Percentiles rank a stretch among this genome's conserved stretches.
Evolutionary conservation across 331 rosid species (phyloP).

Genomic region (Dryas integrifolia): DNA sequence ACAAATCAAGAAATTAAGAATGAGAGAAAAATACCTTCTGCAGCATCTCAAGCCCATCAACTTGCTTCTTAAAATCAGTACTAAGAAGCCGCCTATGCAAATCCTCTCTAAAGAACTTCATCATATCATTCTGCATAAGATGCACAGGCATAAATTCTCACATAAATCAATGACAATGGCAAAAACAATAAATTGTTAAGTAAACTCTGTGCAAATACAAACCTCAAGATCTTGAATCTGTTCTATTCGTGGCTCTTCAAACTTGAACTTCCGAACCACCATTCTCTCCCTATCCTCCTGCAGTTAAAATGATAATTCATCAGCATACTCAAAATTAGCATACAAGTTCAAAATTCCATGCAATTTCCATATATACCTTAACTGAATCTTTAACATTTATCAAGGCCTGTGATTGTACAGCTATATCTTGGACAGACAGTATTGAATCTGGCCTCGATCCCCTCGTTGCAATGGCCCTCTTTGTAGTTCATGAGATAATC

Average conservation of each 20-base stretch:
- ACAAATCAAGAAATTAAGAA: slow-evolving; percentile 5
- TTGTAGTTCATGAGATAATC: slow-evolving; percentile 18
- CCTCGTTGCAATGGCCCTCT: slow-evolving; percentile 62
- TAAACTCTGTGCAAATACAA: slow-evolving; percentile 9
- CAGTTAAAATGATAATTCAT: slow-evolving; percentile 25
- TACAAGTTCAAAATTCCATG: slow-evolving; percentile 4
- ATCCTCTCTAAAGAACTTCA: slow-evolving; percentile 93
- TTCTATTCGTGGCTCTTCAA: slow-evolving; percentile 89
- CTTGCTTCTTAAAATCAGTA: slow-evolving; percentile 93
- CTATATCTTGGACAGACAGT: slow-evolving; percentile 67
- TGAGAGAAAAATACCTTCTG: slow-evolving; percentile 61
- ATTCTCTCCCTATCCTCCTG: slow-evolving; percentile 94
- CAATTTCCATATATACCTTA: slow-evolving; percentile 54
- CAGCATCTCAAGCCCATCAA: slow-evolving; percentile 91
- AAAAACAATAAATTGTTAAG: neutral
- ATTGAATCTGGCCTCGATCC: slow-evolving; percentile 53
- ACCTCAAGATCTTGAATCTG: slow-evolving; percentile 99
- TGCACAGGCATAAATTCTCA: slow-evolving; percentile 19
- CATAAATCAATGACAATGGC: slow-evolving; percentile 6
- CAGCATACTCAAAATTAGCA: slow-evolving; percentile 12
- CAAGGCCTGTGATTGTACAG: slow-evolving; percentile 76
- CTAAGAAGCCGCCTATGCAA: slow-evolving; percentile 87
- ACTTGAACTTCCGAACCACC: slow-evolving; percentile 80
- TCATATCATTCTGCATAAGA: slow-evolving; percentile 80
- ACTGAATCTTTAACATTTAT: slow-evolving; percentile 83